Percentiles rank a stretch among this genome's conserved stretches.
Conservation (phyloP, 345 rosid genomes). For the Bretschneidera sinensis region DNA sequence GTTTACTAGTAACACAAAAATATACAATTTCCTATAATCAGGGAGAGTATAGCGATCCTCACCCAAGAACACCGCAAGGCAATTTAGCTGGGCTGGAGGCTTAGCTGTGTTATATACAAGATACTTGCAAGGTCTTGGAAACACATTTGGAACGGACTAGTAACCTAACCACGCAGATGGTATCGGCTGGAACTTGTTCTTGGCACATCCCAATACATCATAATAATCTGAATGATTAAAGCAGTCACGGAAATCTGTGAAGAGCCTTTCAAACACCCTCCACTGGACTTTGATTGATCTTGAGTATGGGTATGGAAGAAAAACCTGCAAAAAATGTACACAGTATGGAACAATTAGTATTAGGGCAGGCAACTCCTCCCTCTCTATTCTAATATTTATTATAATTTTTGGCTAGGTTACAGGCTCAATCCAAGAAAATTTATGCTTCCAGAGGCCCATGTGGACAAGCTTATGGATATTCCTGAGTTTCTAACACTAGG, state of each 20-base stretch:
- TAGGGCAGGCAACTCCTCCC: too few relatives aligned
- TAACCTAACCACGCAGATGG: constrained; percentile 78
- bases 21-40: not conserved
- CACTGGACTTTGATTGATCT: constrained; percentile 67
- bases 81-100: not conserved
- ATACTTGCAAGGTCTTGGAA: constrained; percentile 1
- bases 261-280: constrained; percentile 76
- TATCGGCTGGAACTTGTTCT: constrained; percentile 75
- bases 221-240: constrained; percentile 52
- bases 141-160: constrained; percentile 14
- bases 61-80: not conserved
- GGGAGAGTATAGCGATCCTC: not conserved
- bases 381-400: too few relatives aligned
- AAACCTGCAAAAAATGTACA: constrained; percentile 36
- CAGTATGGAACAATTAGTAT: not conserved
- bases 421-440: too few relatives aligned
- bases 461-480: too few relatives aligned
- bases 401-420: too few relatives aligned
- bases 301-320: constrained; percentile 78
- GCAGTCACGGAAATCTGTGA: constrained; percentile 85
- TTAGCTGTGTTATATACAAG: not conserved
- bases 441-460: too few relatives aligned
- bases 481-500: too few relatives aligned
- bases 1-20: not conserved
- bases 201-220: constrained; percentile 60